Evolutionary conservation across 2,329 filamentous ascomycete species (phyloP).

Genomic region (Cladosporium sphaerospermum): DNA sequence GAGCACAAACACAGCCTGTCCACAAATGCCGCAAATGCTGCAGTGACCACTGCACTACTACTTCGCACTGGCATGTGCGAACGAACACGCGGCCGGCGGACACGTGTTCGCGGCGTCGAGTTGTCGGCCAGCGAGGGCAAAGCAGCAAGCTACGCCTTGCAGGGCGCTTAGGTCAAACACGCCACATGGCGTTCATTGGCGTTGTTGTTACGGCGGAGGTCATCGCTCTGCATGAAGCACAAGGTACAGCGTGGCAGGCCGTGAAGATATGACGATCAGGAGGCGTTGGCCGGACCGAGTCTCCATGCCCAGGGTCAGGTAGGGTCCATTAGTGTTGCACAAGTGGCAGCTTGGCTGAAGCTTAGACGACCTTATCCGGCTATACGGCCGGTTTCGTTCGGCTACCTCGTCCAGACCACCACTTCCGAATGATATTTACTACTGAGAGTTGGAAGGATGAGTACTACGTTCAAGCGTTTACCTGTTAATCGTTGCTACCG

Average conservation of each 20-base stretch:
- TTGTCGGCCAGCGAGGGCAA: not conserved
- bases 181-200: no score
- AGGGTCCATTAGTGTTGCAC: no score
- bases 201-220: no score
- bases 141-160: not conserved
- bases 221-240: no score
- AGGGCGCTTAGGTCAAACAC: not conserved
- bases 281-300: no score
- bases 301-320: no score
- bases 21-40: not conserved
- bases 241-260: no score
- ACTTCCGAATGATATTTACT: not conserved
- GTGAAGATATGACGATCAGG: no score
- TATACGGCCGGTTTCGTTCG: no score
- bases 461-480: not conserved
- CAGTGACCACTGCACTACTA: not conserved
- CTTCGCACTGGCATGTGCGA: constrained; percentile 1
- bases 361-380: no score
- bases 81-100: constrained; percentile 5
- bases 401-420: not conserved
- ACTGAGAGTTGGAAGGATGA: not conserved
- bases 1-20: not conserved
- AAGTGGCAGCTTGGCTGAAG: no score
- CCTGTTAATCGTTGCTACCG: not conserved
- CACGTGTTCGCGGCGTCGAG: not conserved